Base-by-base conservation (phyloP, 768 basidiomycete species). In the Pleurotus pulmonarius region DNA sequence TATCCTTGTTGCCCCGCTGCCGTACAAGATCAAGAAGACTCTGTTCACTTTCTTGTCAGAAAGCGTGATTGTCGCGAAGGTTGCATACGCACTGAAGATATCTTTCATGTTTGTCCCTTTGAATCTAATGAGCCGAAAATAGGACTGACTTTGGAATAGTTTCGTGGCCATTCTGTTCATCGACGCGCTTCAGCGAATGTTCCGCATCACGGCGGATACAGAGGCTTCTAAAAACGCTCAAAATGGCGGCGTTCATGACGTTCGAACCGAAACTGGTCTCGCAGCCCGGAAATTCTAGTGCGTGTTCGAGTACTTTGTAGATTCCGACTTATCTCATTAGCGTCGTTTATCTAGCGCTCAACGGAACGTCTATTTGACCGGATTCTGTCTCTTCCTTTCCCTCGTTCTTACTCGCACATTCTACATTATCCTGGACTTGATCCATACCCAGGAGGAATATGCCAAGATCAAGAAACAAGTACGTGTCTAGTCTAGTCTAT, bases 221-320 rank as follows among this genome's bases (percentile, higher is more conserved):
- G 88, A 93, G 37, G 63, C 81, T 16, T 85, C 88, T 11, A 92
- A 87, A 64, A 71, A 71, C 41, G 79, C 79, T 1, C 73, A 75
- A 24, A 57, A 71, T 51, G 77, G 77, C 75, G 52, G 80, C 72
- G 61, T 83, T 12, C 24, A 54, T 29, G 80, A 94, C 65, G 81
- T 85, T 12, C 80, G 90, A 45, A 83, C 85, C 1, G 96, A 98
- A 69, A 90, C 90, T n/a, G 91, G 85, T 67, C 79, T 93, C 62
- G 86, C 95, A 0, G 94, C 94, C 24, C 83, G 94, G 59, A 94
- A 94, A 71, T 98, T 98, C 76, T 95, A 95, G 89, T 93, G 64
- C 58, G 84, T 77, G 24, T 58, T 6, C 29, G 40, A 15, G 39
- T 18, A 4, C 45, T 58, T 26, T 44, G 46, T 34, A 9, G 38